Conservation (phyloP, 768 basidiomycete genomes). For the Pulveroboletus sp. region DNA sequence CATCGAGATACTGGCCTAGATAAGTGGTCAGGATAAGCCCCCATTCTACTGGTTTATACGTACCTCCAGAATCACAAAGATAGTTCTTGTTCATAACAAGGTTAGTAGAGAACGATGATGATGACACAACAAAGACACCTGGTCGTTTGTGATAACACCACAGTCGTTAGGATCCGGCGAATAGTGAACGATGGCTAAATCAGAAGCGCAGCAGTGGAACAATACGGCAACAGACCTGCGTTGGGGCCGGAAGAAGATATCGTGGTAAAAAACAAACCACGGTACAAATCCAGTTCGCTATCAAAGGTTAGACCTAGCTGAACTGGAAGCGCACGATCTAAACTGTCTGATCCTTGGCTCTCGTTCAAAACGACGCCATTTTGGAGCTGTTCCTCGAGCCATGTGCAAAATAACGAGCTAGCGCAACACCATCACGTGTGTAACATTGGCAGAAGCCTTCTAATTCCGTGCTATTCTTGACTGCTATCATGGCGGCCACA, state of each 20-base stretch:
- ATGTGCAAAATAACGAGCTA: conserved; percentile 89
- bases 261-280: conserved; percentile 86
- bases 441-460: conserved; percentile 89
- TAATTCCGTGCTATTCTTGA: conserved; percentile 79
- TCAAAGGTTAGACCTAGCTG: conserved; percentile 1
- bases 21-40: not conserved
- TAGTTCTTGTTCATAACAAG: conserved; percentile 51
- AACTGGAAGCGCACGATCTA: conserved; percentile 60
- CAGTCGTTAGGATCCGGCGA: conserved; percentile 71
- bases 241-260: conserved; percentile 94
- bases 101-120: conserved; percentile 28
- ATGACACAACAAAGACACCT: conserved; percentile 39
- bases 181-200: conserved; percentile 89
- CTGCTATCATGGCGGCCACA: conserved; percentile 73
- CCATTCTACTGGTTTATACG: not conserved
- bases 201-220: not conserved
- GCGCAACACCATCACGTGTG: conserved; percentile 85
- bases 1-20: conserved; percentile 81
- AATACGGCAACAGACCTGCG: conserved; percentile 54
- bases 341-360: conserved; percentile 74
- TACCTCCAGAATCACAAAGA: conserved; percentile 86
- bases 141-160: conserved; percentile 71
- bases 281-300: conserved; percentile 77
- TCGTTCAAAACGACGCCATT: conserved; percentile 67
- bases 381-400: conserved; percentile 84